phyloP scores from a whole-genome alignment of 495 filamentous ascomycete genomes.

The Halenospora varia region DNA sequence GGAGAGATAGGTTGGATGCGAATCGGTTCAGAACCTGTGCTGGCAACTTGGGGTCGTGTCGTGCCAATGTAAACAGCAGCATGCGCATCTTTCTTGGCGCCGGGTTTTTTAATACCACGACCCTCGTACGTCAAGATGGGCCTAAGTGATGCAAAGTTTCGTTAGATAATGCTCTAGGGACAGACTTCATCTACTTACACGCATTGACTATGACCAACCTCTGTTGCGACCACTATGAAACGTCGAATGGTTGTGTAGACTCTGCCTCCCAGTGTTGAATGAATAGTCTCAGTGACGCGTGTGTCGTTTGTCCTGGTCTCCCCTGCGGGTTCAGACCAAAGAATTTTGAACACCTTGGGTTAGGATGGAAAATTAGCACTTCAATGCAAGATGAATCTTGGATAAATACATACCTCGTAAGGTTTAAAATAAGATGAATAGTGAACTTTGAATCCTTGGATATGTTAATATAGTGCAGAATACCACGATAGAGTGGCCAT shows the following conservation, averaged over 20 bases:
- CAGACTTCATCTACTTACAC: no score
- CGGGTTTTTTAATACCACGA: constrained; percentile 8
- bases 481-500: neutral
- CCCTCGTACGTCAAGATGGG: constrained; percentile 14
- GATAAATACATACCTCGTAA: neutral
- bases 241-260: constrained; percentile 8
- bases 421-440: neutral
- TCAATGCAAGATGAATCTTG: no score
- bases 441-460: constrained; percentile 1
- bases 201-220: constrained; percentile 10
- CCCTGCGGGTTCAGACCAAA: constrained; percentile 20
- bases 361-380: no score
- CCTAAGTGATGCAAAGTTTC: neutral
- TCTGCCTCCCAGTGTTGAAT: neutral
- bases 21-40: no score
- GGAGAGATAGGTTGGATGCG: constrained; percentile 2
- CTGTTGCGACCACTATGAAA: constrained; percentile 12
- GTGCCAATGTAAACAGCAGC: constrained; percentile 9
- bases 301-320: neutral
- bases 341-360: constrained; percentile 23
- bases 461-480: neutral
- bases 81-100: constrained; percentile 9
- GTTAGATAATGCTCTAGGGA: no score
- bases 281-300: neutral
- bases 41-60: no score